Percentiles rank a stretch among this genome's conserved stretches.
Evolutionary conservation across 2,329 filamentous ascomycete genomes (phyloP).

Genomic region (Penicillium sp.): DNA sequence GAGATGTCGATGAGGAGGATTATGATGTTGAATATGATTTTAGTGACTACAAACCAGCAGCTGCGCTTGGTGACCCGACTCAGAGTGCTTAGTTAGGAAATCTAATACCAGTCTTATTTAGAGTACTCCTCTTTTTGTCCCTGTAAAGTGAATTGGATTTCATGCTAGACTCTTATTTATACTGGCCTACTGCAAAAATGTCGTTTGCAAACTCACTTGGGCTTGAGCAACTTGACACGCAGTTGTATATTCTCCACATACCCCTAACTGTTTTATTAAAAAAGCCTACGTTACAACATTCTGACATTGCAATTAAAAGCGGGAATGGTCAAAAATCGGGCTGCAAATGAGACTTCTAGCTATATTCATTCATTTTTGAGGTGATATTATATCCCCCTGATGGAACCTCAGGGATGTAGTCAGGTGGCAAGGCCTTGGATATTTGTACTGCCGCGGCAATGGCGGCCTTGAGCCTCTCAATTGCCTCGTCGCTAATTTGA

Average conservation of each 20-base stretch:
- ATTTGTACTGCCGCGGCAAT: constrained; percentile 22
- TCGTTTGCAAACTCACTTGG: no score
- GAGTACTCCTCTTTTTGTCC: background rate
- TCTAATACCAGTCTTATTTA: background rate
- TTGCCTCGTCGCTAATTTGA: constrained; percentile 33
- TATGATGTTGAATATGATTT: constrained; percentile 35
- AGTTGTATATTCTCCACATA: no score
- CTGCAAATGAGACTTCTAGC: constrained; percentile 13
- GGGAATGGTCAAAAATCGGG: background rate
- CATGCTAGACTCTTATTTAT: background rate
- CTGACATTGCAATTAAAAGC: no score
- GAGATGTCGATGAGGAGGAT: constrained; percentile 29
- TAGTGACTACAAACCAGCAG: constrained; percentile 24
- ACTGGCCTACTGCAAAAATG: background rate
- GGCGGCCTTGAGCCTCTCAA: constrained; percentile 20
- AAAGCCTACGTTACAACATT: no score
- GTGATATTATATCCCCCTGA: constrained; percentile 20
- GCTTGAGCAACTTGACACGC: no score
- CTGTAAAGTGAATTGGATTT: background rate
- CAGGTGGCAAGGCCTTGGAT: constrained; percentile 19
- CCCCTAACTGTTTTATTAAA: no score
- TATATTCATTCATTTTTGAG: constrained; percentile 27
- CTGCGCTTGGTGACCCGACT: constrained; percentile 20
- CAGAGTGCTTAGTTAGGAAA: constrained; percentile 14
- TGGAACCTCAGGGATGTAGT: constrained; percentile 15